These are phyloP conservation scores for Metarhizium anisopliae DNA, from an alignment of 2,329 filamentous ascomycete genomes.

Conservation along the genomic window DNA sequence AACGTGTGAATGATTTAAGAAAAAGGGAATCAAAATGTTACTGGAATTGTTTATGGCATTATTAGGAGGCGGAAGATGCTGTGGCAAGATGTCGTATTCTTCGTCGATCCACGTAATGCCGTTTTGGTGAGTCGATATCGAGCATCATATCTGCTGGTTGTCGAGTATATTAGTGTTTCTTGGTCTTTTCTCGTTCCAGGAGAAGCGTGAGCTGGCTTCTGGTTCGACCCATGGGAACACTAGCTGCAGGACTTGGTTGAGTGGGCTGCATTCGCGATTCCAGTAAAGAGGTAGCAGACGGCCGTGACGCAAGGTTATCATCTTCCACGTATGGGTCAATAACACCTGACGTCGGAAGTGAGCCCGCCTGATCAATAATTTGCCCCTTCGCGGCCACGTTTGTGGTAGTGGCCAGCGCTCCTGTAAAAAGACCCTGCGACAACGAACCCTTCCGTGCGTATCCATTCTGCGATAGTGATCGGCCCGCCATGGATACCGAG, in stretches of 20 bases:
- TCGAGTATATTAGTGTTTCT: conserved; percentile 16
- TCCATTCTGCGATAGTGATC: conserved; percentile 23
- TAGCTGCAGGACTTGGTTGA: conserved; percentile 33
- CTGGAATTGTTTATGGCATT: neutral
- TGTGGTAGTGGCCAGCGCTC: conserved; percentile 29
- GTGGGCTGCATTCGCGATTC: conserved; percentile 39
- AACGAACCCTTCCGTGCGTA: conserved; percentile 14
- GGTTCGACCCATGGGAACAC: conserved; percentile 45
- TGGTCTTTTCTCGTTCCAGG: conserved; percentile 42
- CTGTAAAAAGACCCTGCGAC: conserved; percentile 22
- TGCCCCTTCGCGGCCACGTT: conserved; percentile 33
- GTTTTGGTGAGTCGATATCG: neutral
- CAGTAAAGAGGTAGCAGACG: conserved; percentile 17
- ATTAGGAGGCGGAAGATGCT: neutral
- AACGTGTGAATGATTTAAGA: neutral
- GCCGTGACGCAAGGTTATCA: conserved; percentile 15
- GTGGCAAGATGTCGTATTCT: neutral
- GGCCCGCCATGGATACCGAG: conserved; percentile 17
- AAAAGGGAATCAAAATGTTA: neutral
- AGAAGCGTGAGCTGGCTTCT: conserved; percentile 52
- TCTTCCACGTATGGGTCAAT: conserved; percentile 13
- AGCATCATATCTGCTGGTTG: neutral
- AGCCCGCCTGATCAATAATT: conserved; percentile 31
- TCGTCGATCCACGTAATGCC: neutral
- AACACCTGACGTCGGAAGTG: conserved; percentile 18